Conservation (phyloP, 176 grass and related monocot species). For the Luzula sylvatica region DNA sequence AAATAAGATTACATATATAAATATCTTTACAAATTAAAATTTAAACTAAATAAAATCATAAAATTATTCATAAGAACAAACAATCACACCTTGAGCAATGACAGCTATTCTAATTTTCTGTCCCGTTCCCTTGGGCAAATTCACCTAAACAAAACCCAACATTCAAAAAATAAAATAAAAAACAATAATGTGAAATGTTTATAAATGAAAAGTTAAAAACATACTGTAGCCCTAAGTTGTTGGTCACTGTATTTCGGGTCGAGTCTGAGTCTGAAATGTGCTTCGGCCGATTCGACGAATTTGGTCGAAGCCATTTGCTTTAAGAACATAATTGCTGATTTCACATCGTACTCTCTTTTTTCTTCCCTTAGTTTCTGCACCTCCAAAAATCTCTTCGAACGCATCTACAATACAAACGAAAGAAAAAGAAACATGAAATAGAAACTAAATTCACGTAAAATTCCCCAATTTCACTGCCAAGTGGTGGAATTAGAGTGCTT, state of each 20-base stretch:
- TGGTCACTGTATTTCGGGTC: conserved; percentile 99
- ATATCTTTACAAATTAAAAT: neutral
- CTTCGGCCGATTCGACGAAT: conserved; percentile 75
- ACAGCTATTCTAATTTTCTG: conserved; percentile 83
- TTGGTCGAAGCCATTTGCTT: conserved; percentile 48
- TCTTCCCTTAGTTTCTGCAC: conserved; percentile 92
- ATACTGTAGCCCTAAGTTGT: conserved; percentile 91
- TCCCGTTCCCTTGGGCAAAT: conserved; percentile 93
- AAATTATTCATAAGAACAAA: neutral
- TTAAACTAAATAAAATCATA: conserved; percentile 1
- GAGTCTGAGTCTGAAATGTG: conserved; percentile 93
- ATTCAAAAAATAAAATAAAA: neutral
- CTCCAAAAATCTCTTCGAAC: conserved; percentile 94
- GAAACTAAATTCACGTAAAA: neutral
- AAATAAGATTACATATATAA: no score
- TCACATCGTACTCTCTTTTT: conserved; percentile 86
- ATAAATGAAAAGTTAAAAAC: neutral
- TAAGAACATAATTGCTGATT: conserved; percentile 53
- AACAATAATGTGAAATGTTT: neutral
- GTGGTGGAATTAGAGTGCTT: neutral
- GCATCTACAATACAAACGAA: conserved; percentile 32
- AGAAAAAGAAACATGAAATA: neutral
- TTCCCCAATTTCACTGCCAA: neutral
- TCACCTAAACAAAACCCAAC: conserved; percentile 46
- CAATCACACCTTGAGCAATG: conserved; percentile 61